Conservation (phyloP, 2,329 filamentous ascomycete genomes). For the Parascedosporium putredinis region DNA sequence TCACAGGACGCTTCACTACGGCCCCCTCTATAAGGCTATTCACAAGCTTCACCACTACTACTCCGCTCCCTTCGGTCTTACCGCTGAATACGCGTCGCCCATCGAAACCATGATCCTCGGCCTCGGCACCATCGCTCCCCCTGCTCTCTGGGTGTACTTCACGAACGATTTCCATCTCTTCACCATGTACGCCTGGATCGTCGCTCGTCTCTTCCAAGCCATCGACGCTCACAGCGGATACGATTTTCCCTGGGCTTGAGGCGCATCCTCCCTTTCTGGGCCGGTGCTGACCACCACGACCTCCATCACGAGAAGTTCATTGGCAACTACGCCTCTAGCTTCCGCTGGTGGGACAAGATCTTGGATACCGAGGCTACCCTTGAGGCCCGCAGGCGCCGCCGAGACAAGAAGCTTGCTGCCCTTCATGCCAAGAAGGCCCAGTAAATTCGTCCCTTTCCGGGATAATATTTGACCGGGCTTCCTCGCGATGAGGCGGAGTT, state of each 20-base stretch:
- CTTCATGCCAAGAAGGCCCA: conserved; percentile 59
- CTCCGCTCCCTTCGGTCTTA: conserved; percentile 90
- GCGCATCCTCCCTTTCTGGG: conserved; percentile 96
- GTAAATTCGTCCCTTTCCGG: conserved; percentile 26
- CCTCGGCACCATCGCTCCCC: conserved; percentile 70
- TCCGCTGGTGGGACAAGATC: conserved; percentile 96
- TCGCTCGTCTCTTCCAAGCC: conserved; percentile 86
- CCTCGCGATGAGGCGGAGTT: no score
- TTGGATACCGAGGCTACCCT: conserved; percentile 89
- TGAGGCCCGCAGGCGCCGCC: conserved; percentile 73
- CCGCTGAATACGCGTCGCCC: conserved; percentile 93
- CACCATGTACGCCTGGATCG: conserved; percentile 97
- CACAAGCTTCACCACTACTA: conserved; percentile 99
- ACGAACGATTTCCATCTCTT: conserved; percentile 85
- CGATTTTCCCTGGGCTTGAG: conserved; percentile 95
- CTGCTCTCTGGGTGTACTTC: conserved; percentile 72
- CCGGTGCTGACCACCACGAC: conserved; percentile 92
- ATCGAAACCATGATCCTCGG: conserved; percentile 95
- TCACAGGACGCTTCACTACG: conserved; percentile 88
- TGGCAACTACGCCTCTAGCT: conserved; percentile 94
- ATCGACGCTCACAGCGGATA: conserved; percentile 97
- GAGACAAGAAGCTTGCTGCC: conserved; percentile 62
- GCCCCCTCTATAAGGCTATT: conserved; percentile 87
- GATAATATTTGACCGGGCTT: no score
- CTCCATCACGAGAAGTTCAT: conserved; percentile 97